These are phyloP conservation scores for Sphaerulina musiva DNA, from an alignment of 2,329 filamentous ascomycete genomes.

Conservation along the genomic window DNA sequence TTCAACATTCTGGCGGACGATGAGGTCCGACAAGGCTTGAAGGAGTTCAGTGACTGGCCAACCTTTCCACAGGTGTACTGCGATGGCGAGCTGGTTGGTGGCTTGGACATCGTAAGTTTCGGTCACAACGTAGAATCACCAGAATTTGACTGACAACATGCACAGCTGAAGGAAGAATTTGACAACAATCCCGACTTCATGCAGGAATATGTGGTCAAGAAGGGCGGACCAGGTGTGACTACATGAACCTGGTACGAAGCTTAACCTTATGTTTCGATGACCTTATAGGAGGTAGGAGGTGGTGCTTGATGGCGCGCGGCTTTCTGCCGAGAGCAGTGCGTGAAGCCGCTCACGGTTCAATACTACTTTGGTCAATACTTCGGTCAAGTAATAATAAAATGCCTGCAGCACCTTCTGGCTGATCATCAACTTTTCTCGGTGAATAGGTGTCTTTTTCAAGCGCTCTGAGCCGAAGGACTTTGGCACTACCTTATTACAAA, in stretches of 20 bases:
- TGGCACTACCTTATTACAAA: no score
- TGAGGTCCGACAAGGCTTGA: slow-evolving; percentile 90
- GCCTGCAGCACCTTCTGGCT: no score
- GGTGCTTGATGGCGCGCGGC: not conserved
- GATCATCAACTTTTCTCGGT: no score
- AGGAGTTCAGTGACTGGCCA: slow-evolving; percentile 97
- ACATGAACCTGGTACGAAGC: not conserved
- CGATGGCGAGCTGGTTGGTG: slow-evolving; percentile 81
- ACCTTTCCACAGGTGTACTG: slow-evolving; percentile 96
- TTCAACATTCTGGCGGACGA: slow-evolving; percentile 98
- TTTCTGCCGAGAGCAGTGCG: not conserved
- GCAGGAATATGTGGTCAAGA: slow-evolving; percentile 55
- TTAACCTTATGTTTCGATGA: not conserved
- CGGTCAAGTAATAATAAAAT: no score
- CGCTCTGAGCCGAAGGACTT: no score
- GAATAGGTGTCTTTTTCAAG: no score
- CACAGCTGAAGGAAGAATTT: slow-evolving; percentile 86
- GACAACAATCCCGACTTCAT: slow-evolving; percentile 78
- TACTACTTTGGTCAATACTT: not conserved
- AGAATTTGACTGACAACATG: slow-evolving; percentile 6
- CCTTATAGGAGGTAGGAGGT: not conserved
- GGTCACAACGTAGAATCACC: not conserved
- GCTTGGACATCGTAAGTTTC: slow-evolving; percentile 81
- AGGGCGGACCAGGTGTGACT: slow-evolving; percentile 7
- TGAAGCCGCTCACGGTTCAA: not conserved